Base-by-base conservation (phyloP, 768 basidiomycete species). In the Nidula microcarpa region DNA sequence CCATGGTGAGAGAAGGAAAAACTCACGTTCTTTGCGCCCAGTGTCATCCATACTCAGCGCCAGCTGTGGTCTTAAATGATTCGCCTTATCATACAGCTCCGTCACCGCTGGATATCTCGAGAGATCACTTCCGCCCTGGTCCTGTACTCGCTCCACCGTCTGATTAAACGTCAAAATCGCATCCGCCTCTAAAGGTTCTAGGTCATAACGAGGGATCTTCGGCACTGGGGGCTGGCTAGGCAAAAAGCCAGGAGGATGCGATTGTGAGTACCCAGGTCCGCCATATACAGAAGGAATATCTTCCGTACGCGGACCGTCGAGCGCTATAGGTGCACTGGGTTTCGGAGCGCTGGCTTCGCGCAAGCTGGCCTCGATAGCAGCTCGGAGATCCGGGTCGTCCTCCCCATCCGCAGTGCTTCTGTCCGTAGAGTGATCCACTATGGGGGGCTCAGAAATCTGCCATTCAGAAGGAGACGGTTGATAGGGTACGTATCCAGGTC, bases 341-440 rank as follows among this genome's bases (percentile, higher is more conserved):
- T 77, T 83, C 0, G 87, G 87, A 9, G 89, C 85, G 53, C 77
- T 84, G 2, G 81, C 86, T 61, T 99, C 96, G n/a, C 86, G 78
- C 56, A 99, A 68, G 64, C 90, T 94, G 0, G 97, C 97, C 64
- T 97, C 94, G 49, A 99, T 99, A 0, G 97, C 97, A 17, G 96
- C 91, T 54, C 78, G 82, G 16, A 99, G 74, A 53, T 98, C 94
- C 8, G 90, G 89, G 67, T 99, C 96, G 3, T 96, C 89, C 33
- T 96, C 95, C 9, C 92, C 83, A 3, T 68, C 71, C 11, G 62
- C 59, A 11, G 55, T 33, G 32, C 70, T 62, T 41, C 68, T 64
- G 13, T 78, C 80, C 49, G 77, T 78, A 52, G 65, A 69, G 45
- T 75, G 72, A 61, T 82, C 83, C 53, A 86, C 80, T 41, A 89